A percentile compares a stretch with the other conserved stretches of the same genome.
Conservation (phyloP, 2,329 filamentous ascomycete genomes). For the Plenodomus lindquistii region DNA sequence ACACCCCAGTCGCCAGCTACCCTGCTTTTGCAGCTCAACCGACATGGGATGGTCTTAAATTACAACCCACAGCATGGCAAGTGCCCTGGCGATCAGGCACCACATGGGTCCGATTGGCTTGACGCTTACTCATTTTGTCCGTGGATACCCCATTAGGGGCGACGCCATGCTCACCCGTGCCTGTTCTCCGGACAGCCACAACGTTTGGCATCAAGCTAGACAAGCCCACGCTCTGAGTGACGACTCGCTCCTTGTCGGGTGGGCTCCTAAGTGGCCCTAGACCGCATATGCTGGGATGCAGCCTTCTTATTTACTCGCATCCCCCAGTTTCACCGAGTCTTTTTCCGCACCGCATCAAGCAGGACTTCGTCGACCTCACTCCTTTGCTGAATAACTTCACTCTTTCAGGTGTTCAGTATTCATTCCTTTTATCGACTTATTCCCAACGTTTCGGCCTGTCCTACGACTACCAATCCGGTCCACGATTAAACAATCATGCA, state of each 20-base stretch:
- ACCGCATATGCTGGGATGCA: conserved; percentile 29
- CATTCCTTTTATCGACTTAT: conserved; percentile 35
- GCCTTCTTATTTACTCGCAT: conserved; percentile 44
- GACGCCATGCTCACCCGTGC: conserved; percentile 26
- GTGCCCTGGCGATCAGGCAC: conserved; percentile 40
- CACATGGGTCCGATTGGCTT: conserved; percentile 33
- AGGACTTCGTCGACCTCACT: conserved; percentile 43
- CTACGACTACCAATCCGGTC: conserved; percentile 15
- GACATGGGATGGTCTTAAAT: conserved; percentile 27
- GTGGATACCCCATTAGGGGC: conserved; percentile 23
- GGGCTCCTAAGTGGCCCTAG: conserved; percentile 33
- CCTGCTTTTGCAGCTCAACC: conserved; percentile 32
- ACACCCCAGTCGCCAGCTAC: conserved; percentile 34
- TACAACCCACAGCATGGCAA: conserved; percentile 25
- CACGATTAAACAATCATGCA: conserved; percentile 35
- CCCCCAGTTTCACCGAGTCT: conserved; percentile 34
- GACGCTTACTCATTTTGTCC: conserved; percentile 22
- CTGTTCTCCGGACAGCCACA: conserved; percentile 36
- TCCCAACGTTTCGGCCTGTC: conserved; percentile 24
- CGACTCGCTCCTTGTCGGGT: conserved; percentile 40
- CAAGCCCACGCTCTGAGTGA: conserved; percentile 36
- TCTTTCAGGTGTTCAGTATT: conserved; percentile 46
- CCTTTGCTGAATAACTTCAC: conserved; percentile 47
- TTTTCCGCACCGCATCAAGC: conserved; percentile 38
- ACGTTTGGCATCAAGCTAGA: conserved; percentile 38